A percentile compares a stretch with the other conserved stretches of the same genome.
These are phyloP conservation scores for Hamiltosporidium tvaerminnensis DNA, from an alignment of 371 early-diverging fungal genomes.

Conservation along the genomic window DNA sequence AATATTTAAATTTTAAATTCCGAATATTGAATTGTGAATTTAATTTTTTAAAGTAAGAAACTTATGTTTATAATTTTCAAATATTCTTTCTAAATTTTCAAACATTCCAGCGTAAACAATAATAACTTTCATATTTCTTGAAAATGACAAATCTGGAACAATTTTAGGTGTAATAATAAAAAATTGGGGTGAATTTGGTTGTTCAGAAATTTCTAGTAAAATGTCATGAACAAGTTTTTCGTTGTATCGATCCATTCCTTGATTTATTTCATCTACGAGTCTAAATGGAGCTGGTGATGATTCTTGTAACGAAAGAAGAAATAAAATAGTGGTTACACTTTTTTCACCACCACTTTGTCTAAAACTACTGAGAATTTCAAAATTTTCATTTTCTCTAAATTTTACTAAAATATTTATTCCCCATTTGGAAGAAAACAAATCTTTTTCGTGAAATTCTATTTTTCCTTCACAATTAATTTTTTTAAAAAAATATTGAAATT, in stretches of 20 bases:
- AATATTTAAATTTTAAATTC: no score
- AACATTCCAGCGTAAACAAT: slow-evolving; percentile 68
- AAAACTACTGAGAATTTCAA: slow-evolving; percentile 68
- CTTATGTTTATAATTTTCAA: neutral
- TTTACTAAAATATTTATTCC: slow-evolving; percentile 66
- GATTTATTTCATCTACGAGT: slow-evolving; percentile 98
- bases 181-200: slow-evolving; percentile 55
- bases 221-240: slow-evolving; percentile 84
- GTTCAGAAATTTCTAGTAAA: slow-evolving; percentile 35
- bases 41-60: no score
- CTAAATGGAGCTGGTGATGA: slow-evolving; percentile 77
- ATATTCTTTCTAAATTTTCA: neutral
- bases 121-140: slow-evolving; percentile 70
- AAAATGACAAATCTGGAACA: slow-evolving; percentile 75
- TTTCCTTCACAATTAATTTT: slow-evolving; percentile 29
- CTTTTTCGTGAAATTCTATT: slow-evolving; percentile 42
- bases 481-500: slow-evolving; percentile 28
- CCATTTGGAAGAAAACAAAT: slow-evolving; percentile 74
- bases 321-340: slow-evolving; percentile 68
- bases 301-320: slow-evolving; percentile 76
- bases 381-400: slow-evolving; percentile 62
- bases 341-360: slow-evolving; percentile 82
- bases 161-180: slow-evolving; percentile 97
- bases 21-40: no score
- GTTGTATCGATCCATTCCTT: slow-evolving; percentile 93